Percentiles rank a stretch among this genome's conserved stretches.
Evolutionary conservation across 768 basidiomycete genomes (phyloP).

Genomic region (Candolleomyces efflorescens): DNA sequence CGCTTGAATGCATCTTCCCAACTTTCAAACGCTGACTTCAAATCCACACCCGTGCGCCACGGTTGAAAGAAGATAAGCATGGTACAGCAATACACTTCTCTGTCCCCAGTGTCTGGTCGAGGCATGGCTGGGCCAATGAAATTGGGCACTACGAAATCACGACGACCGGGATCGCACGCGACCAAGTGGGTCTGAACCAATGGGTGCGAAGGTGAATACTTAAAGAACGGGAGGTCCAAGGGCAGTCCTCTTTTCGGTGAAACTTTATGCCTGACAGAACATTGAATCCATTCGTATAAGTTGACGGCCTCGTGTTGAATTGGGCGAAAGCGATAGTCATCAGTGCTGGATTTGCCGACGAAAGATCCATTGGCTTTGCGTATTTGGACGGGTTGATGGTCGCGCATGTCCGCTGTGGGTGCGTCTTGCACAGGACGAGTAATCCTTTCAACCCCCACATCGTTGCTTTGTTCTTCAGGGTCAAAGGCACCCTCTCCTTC

Average conservation of each 20-base stretch:
- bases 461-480: no score
- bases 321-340: conserved; percentile 21
- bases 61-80: conserved; percentile 32
- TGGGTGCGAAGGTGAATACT: conserved; percentile 1
- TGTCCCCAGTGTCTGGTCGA: conserved; percentile 24
- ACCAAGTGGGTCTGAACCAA: conserved; percentile 6
- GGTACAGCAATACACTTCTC: conserved; percentile 27
- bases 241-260: no score
- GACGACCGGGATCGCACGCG: not conserved
- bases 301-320: conserved; percentile 13
- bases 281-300: conserved; percentile 26
- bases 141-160: conserved; percentile 18
- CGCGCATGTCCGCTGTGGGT: no score
- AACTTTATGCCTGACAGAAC: not conserved
- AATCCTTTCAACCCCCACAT: no score
- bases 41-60: conserved; percentile 23
- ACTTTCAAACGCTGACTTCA: conserved; percentile 16
- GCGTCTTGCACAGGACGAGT: no score
- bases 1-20: no score
- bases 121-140: conserved; percentile 28
- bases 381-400: no score
- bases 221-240: no score
- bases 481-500: no score
- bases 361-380: not conserved
- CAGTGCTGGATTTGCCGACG: conserved; percentile 16